Evolutionary conservation across 1,284 basidiomycete genomes (phyloP), one percentile per base, ranked within the genome.

Genomic region (Heimioporus retisporus): DNA sequence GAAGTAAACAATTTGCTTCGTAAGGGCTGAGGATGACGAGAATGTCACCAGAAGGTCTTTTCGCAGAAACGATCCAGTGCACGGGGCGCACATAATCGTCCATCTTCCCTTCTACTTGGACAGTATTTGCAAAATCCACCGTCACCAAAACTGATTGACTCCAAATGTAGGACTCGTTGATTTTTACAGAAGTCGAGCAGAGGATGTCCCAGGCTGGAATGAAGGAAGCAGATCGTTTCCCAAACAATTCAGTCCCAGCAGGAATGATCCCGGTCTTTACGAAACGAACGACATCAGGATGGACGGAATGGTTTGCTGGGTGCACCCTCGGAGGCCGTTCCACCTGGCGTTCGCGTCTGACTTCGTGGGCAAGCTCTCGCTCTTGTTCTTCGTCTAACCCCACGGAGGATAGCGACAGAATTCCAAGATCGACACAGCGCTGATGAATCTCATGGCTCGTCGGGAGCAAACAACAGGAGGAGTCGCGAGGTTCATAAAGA

Each of bases 321-420:
- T 31, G 6, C 8, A 54, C 70, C 40, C 28, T 68, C 0, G 69
- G 69, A 2, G 82, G 82, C 6, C 79, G 72, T 64, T 84, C 75
- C 10, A 80, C 72, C 56, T 84, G 73, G 8, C 71, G 75, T 64
- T 85, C 83, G 10, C 69, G 72, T 67, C 84, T 82, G 1, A 78
- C 69, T 11, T 40, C 35, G 13, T 40, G 13, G 35, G 35, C 35
- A 11, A 40, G 35, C 35, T 40, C 35, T 40, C 83, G 76, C 65
- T 86, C 85, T 66, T 86, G 85, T 60, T 86, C 85, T 68, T 86
- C 85, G 5, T 80, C 80, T 61, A 84, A 69, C 15, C 69, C 55
- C 14, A 61, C 50, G 56, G 73, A 68, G 2, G 43, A 28, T 31
- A 74, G 50, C 3, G 65, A 64, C 1, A 13, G 55, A 40, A 40